Evolutionary conservation across 352 stramenopile species (phyloP).

Genomic region (Pythium biforme): DNA sequence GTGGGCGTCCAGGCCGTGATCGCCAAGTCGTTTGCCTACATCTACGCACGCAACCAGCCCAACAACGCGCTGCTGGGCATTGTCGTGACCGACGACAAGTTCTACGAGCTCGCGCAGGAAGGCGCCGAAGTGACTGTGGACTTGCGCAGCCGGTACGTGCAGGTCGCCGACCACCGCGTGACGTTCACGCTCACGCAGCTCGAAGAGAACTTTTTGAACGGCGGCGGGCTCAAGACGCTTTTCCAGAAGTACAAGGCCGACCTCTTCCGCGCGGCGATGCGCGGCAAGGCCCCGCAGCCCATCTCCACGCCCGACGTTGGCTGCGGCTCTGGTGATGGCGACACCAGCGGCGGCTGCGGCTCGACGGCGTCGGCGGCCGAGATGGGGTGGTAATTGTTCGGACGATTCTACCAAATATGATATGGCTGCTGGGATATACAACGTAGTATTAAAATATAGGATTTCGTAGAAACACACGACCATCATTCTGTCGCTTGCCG

Average conservation of each 20-base stretch:
- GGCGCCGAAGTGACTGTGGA: slow-evolving; percentile 70
- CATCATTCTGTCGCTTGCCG: slow-evolving; percentile 1
- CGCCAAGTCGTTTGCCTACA: slow-evolving; percentile 85
- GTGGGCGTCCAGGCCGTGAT: slow-evolving; percentile 79
- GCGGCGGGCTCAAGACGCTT: slow-evolving; percentile 66
- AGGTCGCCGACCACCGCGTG: slow-evolving; percentile 57
- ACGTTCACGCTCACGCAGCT: slow-evolving; percentile 72
- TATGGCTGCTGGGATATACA: neutral
- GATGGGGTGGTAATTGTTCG: slow-evolving; percentile 13
- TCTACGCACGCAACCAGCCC: slow-evolving; percentile 82
- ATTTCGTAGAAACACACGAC: no score
- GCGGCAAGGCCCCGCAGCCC: slow-evolving; percentile 56
- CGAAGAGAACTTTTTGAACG: slow-evolving; percentile 80
- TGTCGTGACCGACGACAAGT: slow-evolving; percentile 78
- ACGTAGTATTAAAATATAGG: no score
- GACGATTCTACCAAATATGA: slow-evolving; percentile 11
- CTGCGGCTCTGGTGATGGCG: slow-evolving; percentile 32
- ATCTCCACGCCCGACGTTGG: slow-evolving; percentile 61
- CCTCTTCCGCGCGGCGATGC: slow-evolving; percentile 77
- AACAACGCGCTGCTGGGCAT: slow-evolving; percentile 84
- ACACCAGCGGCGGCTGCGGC: slow-evolving; percentile 8
- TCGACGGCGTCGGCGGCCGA: slow-evolving; percentile 5
- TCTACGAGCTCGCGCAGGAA: slow-evolving; percentile 68
- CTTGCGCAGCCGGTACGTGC: slow-evolving; percentile 63
- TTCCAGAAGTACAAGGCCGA: slow-evolving; percentile 87